Percentiles rank a stretch among this genome's conserved stretches.
phyloP scores from a whole-genome alignment of 768 basidiomycete genomes.

The Daedalea quercina region DNA sequence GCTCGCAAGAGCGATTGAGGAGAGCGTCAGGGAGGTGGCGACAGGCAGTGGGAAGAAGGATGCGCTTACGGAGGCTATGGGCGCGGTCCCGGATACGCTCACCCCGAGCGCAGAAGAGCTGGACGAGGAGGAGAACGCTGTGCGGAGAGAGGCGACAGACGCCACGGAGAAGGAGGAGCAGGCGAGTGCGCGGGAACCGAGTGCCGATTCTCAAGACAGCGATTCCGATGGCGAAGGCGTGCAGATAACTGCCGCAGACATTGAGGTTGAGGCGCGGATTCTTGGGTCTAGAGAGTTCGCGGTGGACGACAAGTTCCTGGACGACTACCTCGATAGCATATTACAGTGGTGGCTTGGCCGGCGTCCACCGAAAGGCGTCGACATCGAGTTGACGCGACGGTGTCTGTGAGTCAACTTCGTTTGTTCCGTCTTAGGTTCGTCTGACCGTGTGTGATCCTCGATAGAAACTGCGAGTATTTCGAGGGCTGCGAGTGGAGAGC shows the following conservation, averaged over 20 bases:
- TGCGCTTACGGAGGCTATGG: conserved; percentile 1
- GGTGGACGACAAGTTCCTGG: conserved; percentile 47
- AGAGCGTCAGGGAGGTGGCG: conserved; percentile 13
- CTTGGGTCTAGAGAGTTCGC: conserved; percentile 61
- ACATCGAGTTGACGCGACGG: conserved; percentile 46
- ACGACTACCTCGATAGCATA: conserved; percentile 44
- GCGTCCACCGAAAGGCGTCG: conserved; percentile 66
- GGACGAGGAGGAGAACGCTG: background rate
- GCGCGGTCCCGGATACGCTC: background rate
- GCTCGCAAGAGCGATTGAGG: conserved; percentile 16
- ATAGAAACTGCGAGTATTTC: conserved; percentile 67
- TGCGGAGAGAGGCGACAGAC: background rate
- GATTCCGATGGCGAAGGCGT: conserved; percentile 3
- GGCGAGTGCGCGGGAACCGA: background rate
- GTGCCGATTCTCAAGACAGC: background rate
- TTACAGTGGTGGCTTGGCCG: conserved; percentile 74
- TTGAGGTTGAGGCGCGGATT: conserved; percentile 25
- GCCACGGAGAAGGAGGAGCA: background rate
- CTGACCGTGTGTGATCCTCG: conserved; percentile 1
- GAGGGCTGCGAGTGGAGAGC: conserved; percentile 80
- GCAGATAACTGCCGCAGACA: conserved; percentile 6
- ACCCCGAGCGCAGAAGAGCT: background rate
- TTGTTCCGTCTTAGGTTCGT: background rate
- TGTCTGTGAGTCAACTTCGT: conserved; percentile 49
- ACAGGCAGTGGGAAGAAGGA: background rate